Percentiles rank a stretch among this genome's conserved stretches.
Evolutionary conservation across 257 asterid genomes (phyloP).

Genomic region (Buddleja alternifolia): DNA sequence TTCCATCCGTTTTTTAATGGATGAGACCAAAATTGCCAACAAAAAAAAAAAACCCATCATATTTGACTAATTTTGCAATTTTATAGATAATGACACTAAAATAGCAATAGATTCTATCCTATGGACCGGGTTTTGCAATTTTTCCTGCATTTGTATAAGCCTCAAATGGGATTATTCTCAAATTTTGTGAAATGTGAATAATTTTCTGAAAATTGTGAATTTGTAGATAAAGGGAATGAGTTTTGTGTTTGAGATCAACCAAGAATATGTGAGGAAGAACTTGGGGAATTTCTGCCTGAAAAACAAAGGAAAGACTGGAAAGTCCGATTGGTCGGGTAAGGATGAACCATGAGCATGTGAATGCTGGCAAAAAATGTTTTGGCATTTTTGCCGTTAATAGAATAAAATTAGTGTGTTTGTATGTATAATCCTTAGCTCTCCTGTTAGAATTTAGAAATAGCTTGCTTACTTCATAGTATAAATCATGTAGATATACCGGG

Average conservation of each 20-base stretch:
- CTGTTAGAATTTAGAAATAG: slow-evolving; percentile 27
- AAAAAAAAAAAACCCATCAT: too few relatives aligned
- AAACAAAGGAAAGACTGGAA: slow-evolving; percentile 40
- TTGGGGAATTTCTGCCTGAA: slow-evolving; percentile 38
- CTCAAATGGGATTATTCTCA: too few relatives aligned
- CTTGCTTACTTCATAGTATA: slow-evolving; percentile 16
- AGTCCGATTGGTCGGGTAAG: slow-evolving; percentile 50
- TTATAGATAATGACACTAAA: too few relatives aligned
- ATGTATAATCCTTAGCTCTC: slow-evolving; percentile 25
- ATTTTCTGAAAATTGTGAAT: slow-evolving; percentile 22
- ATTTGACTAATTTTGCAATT: too few relatives aligned
- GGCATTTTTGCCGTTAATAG: background rate
- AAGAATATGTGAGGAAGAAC: slow-evolving; percentile 56
- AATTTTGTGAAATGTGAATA: background rate
- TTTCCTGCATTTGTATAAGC: too few relatives aligned
- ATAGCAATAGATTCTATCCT: too few relatives aligned
- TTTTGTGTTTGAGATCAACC: slow-evolving; percentile 74
- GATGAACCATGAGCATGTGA: slow-evolving; percentile 32
- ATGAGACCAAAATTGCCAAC: too few relatives aligned
- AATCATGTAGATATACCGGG: slow-evolving; percentile 36
- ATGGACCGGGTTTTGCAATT: too few relatives aligned
- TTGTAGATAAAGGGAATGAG: slow-evolving; percentile 78
- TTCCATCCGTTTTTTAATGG: too few relatives aligned
- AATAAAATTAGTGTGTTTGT: slow-evolving; percentile 23
- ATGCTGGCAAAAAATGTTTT: slow-evolving; percentile 29